A percentile compares a stretch with the other conserved stretches of the same genome.
Conservation (phyloP, 768 basidiomycete species). For the Gautieria morchelliformis region DNA sequence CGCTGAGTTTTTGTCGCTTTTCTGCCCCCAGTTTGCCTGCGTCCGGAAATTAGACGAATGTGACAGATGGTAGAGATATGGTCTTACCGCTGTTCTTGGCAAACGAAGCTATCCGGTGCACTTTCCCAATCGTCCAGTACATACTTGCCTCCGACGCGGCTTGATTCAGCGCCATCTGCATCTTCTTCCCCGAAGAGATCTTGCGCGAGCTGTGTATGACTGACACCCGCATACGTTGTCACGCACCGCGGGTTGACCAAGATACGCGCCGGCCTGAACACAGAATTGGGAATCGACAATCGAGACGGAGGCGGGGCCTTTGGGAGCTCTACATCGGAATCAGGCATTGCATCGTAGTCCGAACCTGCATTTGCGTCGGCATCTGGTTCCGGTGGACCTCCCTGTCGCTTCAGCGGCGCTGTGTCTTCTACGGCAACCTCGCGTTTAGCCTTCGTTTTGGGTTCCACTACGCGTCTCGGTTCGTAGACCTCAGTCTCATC, state of each 20-base stretch:
- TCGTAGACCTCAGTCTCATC: slow-evolving; percentile 29
- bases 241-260: slow-evolving; percentile 94
- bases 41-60: neutral
- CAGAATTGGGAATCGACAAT: slow-evolving; percentile 69
- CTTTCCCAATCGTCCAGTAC: slow-evolving; percentile 92
- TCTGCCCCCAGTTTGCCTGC: slow-evolving; percentile 78
- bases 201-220: slow-evolving; percentile 89
- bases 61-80: slow-evolving; percentile 4
- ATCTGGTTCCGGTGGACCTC: slow-evolving; percentile 31
- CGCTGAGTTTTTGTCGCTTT: slow-evolving; percentile 85
- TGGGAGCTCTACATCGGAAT: slow-evolving; percentile 34
- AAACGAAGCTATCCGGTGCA: slow-evolving; percentile 95
- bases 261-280: slow-evolving; percentile 83
- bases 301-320: slow-evolving; percentile 20
- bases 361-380: slow-evolving; percentile 77
- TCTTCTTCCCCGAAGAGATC: slow-evolving; percentile 80
- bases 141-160: slow-evolving; percentile 49
- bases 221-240: slow-evolving; percentile 96
- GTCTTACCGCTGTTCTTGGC: slow-evolving; percentile 82
- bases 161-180: slow-evolving; percentile 37
- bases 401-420: slow-evolving; percentile 24
- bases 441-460: slow-evolving; percentile 25
- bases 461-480: slow-evolving; percentile 17
- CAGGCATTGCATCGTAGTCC: slow-evolving; percentile 82
- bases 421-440: slow-evolving; percentile 20